Conservation (phyloP, 2,329 filamentous ascomycete species). For the Hypoxylon sp. region DNA sequence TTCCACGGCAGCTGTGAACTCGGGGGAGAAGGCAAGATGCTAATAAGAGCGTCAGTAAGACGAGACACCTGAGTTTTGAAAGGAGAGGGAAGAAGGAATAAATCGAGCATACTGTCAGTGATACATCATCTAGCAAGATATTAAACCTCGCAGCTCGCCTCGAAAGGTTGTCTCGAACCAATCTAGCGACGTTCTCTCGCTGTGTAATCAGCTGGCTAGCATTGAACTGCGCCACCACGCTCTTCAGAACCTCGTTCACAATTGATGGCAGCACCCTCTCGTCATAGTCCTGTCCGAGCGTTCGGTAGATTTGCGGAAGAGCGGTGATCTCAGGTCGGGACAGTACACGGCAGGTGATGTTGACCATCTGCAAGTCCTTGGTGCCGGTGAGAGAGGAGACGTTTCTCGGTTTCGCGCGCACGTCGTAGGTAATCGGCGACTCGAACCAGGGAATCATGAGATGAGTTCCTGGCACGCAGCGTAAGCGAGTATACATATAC, state of each 20-base stretch:
- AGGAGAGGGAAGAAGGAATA: too few relatives aligned
- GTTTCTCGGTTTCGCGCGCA: slow-evolving; percentile 95
- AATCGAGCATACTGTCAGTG: slow-evolving; percentile 75
- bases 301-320: slow-evolving; percentile 96
- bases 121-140: slow-evolving; percentile 96
- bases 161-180: slow-evolving; percentile 93
- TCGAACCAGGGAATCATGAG: slow-evolving; percentile 96
- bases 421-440: slow-evolving; percentile 95
- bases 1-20: slow-evolving; percentile 77
- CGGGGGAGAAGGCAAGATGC: slow-evolving; percentile 77
- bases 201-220: slow-evolving; percentile 98
- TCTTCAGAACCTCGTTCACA: slow-evolving; percentile 98
- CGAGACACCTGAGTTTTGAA: neutral
- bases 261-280: slow-evolving; percentile 96
- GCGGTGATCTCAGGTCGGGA: slow-evolving; percentile 87
- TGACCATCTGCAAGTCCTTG: slow-evolving; percentile 99
- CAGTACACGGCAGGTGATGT: slow-evolving; percentile 99
- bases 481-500: slow-evolving; percentile 37
- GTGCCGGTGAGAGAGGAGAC: slow-evolving; percentile 97
- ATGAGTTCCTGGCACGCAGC: slow-evolving; percentile 75
- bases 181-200: slow-evolving; percentile 91
- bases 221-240: slow-evolving; percentile 98
- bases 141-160: slow-evolving; percentile 94
- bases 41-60: slow-evolving; percentile 47
- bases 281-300: slow-evolving; percentile 93